These are phyloP conservation scores for Fulvia fulva DNA, from an alignment of 2,329 filamentous ascomycete genomes.

Conservation along the genomic window DNA sequence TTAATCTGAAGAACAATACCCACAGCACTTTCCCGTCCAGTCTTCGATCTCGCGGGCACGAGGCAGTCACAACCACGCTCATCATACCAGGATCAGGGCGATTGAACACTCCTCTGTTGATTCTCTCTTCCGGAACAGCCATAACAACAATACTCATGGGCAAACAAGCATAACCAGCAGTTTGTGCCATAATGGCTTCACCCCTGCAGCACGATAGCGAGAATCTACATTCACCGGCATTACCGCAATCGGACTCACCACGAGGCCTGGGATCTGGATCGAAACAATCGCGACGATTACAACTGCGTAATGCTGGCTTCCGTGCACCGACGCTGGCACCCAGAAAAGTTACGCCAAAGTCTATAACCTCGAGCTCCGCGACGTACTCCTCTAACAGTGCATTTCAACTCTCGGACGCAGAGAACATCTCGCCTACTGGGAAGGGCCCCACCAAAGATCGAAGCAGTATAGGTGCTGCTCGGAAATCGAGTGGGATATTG, in stretches of 20 bases:
- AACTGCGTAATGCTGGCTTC: constrained; percentile 36
- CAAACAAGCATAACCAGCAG: not conserved
- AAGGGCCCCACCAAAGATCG: constrained; percentile 5
- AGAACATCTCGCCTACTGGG: constrained; percentile 23
- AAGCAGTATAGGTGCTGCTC: constrained; percentile 21
- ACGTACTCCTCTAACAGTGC: constrained; percentile 20
- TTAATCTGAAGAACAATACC: not conserved
- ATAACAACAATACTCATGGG: not conserved
- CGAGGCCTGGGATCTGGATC: constrained; percentile 6
- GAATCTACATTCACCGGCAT: not conserved
- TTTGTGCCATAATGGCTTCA: not conserved
- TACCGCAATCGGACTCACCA: not conserved
- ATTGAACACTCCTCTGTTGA: not conserved
- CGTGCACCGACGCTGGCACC: constrained; percentile 28
- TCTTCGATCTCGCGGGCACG: not conserved
- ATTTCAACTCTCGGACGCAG: constrained; percentile 18
- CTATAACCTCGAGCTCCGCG: constrained; percentile 17
- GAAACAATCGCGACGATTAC: constrained; percentile 28
- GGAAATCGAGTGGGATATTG: constrained; percentile 23
- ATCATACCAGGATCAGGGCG: not conserved
- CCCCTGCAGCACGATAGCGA: not conserved
- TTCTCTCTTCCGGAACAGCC: not conserved
- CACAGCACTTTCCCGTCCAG: not conserved
- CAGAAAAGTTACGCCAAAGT: constrained; percentile 32
- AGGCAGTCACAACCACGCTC: not conserved